Conservation (phyloP, 441 rosid genomes). For the Lepidium campestre region DNA sequence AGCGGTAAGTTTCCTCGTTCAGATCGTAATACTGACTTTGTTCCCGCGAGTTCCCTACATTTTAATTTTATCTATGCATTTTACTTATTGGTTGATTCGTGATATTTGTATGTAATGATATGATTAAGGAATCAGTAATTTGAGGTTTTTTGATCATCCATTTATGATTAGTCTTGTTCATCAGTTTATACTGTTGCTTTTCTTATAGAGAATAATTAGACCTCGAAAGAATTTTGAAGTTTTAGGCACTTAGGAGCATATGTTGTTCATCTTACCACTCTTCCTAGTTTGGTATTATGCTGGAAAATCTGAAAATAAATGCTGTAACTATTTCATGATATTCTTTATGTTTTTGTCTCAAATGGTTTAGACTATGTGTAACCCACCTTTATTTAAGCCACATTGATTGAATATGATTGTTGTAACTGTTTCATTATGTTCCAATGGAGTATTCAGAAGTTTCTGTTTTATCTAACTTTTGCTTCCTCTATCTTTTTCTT, state of each 20-base stretch:
- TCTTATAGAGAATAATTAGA: background rate
- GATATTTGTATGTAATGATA: background rate
- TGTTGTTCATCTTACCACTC: background rate
- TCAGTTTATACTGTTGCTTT: background rate
- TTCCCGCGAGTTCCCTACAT: background rate
- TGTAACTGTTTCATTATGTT: slow-evolving; percentile 1
- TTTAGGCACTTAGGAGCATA: background rate
- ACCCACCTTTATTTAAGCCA: background rate
- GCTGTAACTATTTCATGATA: background rate
- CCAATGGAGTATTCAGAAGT: background rate
- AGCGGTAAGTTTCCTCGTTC: slow-evolving; percentile 44
- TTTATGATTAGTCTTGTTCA: background rate
- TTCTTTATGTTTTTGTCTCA: background rate
- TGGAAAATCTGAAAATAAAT: background rate
- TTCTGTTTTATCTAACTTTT: background rate
- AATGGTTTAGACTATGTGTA: background rate
- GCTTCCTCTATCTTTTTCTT: slow-evolving; percentile 1
- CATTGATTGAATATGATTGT: background rate
- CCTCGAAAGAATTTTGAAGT: background rate
- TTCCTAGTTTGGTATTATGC: background rate
- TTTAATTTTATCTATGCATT: background rate
- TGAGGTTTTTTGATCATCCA: background rate
- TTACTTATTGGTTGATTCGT: background rate
- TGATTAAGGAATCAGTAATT: background rate
- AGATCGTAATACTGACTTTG: slow-evolving; percentile 1